Conservation (phyloP, 306 rosid species). For the Castanospermum australe region DNA sequence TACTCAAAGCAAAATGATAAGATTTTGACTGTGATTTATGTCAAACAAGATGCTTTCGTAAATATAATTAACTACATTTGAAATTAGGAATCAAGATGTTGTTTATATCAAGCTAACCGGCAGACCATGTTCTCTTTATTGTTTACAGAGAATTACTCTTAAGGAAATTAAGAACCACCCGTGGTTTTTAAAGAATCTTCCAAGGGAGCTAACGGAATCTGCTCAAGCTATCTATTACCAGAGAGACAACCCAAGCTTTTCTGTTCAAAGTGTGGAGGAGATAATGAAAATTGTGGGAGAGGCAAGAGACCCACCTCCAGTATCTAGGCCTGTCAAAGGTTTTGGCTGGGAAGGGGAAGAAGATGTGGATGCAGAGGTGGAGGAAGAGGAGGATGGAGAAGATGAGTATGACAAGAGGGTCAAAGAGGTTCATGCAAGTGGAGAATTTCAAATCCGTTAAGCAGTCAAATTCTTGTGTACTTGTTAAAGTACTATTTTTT, state of each 20-base stretch:
- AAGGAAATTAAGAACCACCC: slow-evolving; percentile 85
- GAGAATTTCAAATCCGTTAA: slow-evolving; percentile 66
- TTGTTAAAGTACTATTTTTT: slow-evolving; percentile 23
- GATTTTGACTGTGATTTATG: neutral
- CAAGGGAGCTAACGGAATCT: slow-evolving; percentile 80
- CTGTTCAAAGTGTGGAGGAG: slow-evolving; percentile 70
- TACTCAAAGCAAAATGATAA: neutral
- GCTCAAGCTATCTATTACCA: slow-evolving; percentile 69
- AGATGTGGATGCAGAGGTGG: slow-evolving; percentile 34
- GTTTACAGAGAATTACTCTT: slow-evolving; percentile 60
- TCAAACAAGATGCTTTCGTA: neutral
- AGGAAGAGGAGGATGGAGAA: slow-evolving; percentile 60
- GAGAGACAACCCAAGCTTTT: slow-evolving; percentile 66
- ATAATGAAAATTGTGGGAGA: slow-evolving; percentile 85
- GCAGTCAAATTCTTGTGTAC: slow-evolving; percentile 33
- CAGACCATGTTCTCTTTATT: neutral
- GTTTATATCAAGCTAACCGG: slow-evolving; percentile 21
- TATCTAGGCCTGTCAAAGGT: slow-evolving; percentile 54
- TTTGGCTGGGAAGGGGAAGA: slow-evolving; percentile 67
- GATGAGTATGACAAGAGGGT: slow-evolving; percentile 85
- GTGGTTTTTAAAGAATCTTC: slow-evolving; percentile 83
- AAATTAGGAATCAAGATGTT: neutral
- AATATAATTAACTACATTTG: slow-evolving; percentile 17
- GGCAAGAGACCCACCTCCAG: slow-evolving; percentile 73
- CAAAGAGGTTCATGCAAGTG: slow-evolving; percentile 80